Percentiles rank a stretch among this genome's conserved stretches.
phyloP scores from a whole-genome alignment of 2,329 filamentous ascomycete genomes.

The Dactylellina haptotyla region DNA sequence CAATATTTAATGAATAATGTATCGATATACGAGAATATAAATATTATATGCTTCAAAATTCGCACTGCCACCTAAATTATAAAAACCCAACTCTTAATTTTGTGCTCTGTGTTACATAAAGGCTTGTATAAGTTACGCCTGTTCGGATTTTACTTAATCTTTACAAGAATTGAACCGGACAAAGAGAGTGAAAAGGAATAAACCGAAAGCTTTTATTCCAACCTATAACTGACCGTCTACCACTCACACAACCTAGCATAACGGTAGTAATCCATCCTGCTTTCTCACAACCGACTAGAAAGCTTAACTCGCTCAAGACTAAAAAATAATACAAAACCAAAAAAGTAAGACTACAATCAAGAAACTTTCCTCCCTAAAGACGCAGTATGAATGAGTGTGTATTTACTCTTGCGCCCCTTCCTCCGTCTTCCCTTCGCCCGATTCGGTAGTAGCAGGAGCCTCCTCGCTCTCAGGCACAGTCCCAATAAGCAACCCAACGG shows the following conservation, averaged over 20 bases:
- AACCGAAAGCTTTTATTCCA: no score
- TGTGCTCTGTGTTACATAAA: no score
- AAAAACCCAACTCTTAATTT: background rate
- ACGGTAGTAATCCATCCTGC: no score
- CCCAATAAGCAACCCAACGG: constrained; percentile 68
- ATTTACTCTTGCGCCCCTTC: constrained; percentile 17
- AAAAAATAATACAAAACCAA: constrained; percentile 18
- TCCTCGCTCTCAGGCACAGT: constrained; percentile 37
- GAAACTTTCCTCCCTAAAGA: background rate
- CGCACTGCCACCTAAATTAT: background rate
- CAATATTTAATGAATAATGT: constrained; percentile 3
- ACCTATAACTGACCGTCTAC: no score
- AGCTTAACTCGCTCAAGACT: constrained; percentile 4
- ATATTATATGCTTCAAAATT: no score
- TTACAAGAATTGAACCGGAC: no score
- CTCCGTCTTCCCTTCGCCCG: constrained; percentile 1
- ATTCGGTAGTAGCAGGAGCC: background rate
- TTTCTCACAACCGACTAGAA: background rate
- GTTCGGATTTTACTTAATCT: no score
- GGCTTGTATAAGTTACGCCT: no score
- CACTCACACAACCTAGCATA: no score
- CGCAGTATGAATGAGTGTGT: background rate
- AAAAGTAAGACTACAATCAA: constrained; percentile 2
- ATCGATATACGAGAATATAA: no score
- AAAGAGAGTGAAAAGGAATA: no score